A percentile compares a stretch with the other conserved stretches of the same genome.
These are phyloP conservation scores for Kodamaea neixiangensis DNA, from an alignment of 805 yeast genomes.

Conservation along the genomic window DNA sequence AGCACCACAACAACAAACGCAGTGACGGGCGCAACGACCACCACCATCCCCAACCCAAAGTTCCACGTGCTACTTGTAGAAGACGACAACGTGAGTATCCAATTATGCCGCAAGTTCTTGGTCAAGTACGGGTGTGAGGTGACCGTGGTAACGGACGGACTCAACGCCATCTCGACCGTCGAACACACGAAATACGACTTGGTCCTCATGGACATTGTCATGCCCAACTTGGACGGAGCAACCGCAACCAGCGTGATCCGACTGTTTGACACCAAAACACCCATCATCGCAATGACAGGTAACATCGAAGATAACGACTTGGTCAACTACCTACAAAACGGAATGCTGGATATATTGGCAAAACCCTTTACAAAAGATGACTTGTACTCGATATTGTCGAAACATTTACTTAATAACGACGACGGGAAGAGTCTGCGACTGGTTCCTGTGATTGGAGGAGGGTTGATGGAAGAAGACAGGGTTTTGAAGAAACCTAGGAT, in stretches of 20 bases:
- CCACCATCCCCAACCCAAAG: slow-evolving; percentile 39
- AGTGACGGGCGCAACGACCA: slow-evolving; percentile 3
- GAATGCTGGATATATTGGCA: slow-evolving; percentile 90
- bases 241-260: slow-evolving; percentile 90
- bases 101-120: slow-evolving; percentile 77
- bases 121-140: slow-evolving; percentile 90
- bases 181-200: slow-evolving; percentile 70
- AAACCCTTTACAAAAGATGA: slow-evolving; percentile 93
- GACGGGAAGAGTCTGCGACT: neutral
- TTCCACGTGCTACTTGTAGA: slow-evolving; percentile 77
- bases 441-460: neutral
- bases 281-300: slow-evolving; percentile 94
- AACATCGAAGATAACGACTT: slow-evolving; percentile 81
- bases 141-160: slow-evolving; percentile 89
- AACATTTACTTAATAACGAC: slow-evolving; percentile 53
- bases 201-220: slow-evolving; percentile 84
- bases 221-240: slow-evolving; percentile 88
- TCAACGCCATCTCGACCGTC: slow-evolving; percentile 78
- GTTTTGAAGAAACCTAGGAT: slow-evolving; percentile 25
- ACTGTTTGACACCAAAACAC: slow-evolving; percentile 79
- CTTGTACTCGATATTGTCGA: slow-evolving; percentile 72
- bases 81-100: slow-evolving; percentile 81
- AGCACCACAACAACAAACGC: slow-evolving; percentile 1
- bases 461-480: slow-evolving; percentile 14
- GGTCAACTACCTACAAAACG: slow-evolving; percentile 78